Base-by-base conservation (phyloP, 176 grass and related monocot genomes). In the Puccinellia tenuiflora region DNA sequence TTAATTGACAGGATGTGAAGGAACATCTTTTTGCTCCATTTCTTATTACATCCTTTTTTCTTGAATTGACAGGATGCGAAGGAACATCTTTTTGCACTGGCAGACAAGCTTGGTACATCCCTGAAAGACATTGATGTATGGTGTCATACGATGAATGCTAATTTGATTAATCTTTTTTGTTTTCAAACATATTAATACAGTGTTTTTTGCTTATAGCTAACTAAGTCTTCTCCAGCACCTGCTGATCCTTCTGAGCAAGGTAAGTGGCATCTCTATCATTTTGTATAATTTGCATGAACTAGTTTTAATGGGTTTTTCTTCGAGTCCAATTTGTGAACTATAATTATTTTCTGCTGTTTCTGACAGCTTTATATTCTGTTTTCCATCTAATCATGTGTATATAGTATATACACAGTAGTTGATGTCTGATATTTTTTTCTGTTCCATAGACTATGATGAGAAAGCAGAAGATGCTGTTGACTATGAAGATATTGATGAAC, bases 401-500 rank as follows among this genome's bases (percentile, higher is more conserved):
- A 22, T 25, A 38, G n/a, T 22, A 53, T 48, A 21, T 5, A 60
- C 2, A 15, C 14, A 79, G 59, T 87, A 61, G n/a, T 79, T 91
- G 50, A 61, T 72, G 63, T 25, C 33, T 56, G 4, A 69, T 51
- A 20, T 11, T 29, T 69, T 69, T 61, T 87, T 24, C 54, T 81
- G 5, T 69, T 90, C 54, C 47, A 73, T 79, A 98, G 96, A 98
- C 86, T 98, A 98, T 75, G 92, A 95, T 87, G 96, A 95, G 85
- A 98, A 98, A 79, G 96, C 91, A 77, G 96, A 98, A 82, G 96
- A 98, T 85, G 96, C 96, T 85, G 81, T 98, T 63, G 87, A 98
- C 81, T 98, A 98, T 83, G 92, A 95, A 93, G 96, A 95, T 83
- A 95, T 98, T 74, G 96, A 98, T 87, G 96, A 98, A 84, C 89